Conservation (phyloP, 768 basidiomycete species). For the Suillus decipiens region DNA sequence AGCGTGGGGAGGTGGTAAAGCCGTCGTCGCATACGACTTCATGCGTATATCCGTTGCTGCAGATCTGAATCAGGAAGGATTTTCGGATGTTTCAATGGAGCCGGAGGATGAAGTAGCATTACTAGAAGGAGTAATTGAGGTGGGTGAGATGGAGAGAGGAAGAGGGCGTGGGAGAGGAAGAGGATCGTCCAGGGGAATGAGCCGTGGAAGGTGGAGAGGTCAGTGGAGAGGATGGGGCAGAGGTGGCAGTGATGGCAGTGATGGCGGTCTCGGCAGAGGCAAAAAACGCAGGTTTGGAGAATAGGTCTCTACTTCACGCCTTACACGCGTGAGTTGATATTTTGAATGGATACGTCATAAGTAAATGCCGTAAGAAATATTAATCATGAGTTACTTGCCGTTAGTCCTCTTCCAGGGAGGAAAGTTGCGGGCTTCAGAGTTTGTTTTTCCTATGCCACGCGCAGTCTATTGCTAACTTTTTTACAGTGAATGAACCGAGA, state of each 20-base stretch:
- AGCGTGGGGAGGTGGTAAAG: slow-evolving; percentile 54
- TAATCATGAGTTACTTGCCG: neutral
- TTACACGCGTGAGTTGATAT: no score
- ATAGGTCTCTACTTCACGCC: neutral
- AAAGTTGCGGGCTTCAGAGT: neutral
- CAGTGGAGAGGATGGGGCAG: slow-evolving; percentile 45
- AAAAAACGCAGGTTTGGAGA: neutral
- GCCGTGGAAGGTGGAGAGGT: slow-evolving; percentile 3
- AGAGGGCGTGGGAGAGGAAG: slow-evolving; percentile 3
- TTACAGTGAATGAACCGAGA: no score
- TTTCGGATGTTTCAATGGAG: neutral
- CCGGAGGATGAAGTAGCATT: neutral
- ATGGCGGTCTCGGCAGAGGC: neutral
- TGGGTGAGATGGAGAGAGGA: slow-evolving; percentile 1
- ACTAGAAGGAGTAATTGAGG: neutral
- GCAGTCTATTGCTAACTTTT: neutral
- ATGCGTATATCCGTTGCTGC: slow-evolving; percentile 46
- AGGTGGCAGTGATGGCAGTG: slow-evolving; percentile 36
- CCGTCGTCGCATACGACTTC: slow-evolving; percentile 59
- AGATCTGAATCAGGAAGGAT: slow-evolving; percentile 1
- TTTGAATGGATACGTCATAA: neutral
- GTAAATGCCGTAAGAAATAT: neutral
- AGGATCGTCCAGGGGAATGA: neutral
- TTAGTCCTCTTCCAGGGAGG: neutral
- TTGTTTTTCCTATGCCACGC: neutral